A percentile compares a stretch with the other conserved stretches of the same genome.
Evolutionary conservation across 192 early-diverging fungal genomes (phyloP).

Genomic region (Linnemannia elongata): DNA sequence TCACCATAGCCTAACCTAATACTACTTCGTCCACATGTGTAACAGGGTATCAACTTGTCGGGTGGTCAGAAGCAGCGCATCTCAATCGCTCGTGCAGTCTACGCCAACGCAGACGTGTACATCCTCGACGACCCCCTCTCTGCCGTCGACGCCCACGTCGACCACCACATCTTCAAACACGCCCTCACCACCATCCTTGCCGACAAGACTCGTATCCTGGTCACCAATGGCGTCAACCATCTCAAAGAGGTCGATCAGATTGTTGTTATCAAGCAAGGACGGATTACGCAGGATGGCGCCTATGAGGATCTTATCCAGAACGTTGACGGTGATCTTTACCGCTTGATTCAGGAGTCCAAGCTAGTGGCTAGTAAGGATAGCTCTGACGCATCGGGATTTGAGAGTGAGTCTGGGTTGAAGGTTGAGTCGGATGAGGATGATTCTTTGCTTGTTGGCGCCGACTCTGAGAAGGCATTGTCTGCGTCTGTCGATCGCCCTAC

Average conservation of each 20-base stretch:
- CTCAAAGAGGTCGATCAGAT: constrained; percentile 77
- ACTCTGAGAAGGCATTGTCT: background rate
- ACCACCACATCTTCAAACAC: constrained; percentile 60
- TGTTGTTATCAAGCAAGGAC: constrained; percentile 73
- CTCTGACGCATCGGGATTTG: no score
- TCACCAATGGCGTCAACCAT: constrained; percentile 83
- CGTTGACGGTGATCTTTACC: constrained; percentile 67
- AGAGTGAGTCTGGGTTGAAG: background rate
- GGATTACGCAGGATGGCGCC: constrained; percentile 72
- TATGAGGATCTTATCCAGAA: constrained; percentile 73
- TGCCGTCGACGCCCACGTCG: constrained; percentile 76
- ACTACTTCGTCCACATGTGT: background rate
- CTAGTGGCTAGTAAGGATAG: background rate
- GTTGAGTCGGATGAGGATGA: background rate
- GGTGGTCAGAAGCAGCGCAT: constrained; percentile 91
- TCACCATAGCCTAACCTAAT: constrained; percentile 35
- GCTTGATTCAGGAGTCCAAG: constrained; percentile 63
- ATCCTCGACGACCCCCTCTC: constrained; percentile 68
- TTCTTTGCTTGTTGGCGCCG: background rate
- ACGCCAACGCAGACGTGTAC: constrained; percentile 81
- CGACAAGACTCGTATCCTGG: constrained; percentile 82
- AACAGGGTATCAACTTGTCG: constrained; percentile 85
- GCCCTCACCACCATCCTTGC: constrained; percentile 65
- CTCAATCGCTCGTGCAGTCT: constrained; percentile 82
- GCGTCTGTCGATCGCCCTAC: constrained; percentile 11